Conservation (phyloP, 805 yeast species). For the Priceomyces haplophilus region DNA sequence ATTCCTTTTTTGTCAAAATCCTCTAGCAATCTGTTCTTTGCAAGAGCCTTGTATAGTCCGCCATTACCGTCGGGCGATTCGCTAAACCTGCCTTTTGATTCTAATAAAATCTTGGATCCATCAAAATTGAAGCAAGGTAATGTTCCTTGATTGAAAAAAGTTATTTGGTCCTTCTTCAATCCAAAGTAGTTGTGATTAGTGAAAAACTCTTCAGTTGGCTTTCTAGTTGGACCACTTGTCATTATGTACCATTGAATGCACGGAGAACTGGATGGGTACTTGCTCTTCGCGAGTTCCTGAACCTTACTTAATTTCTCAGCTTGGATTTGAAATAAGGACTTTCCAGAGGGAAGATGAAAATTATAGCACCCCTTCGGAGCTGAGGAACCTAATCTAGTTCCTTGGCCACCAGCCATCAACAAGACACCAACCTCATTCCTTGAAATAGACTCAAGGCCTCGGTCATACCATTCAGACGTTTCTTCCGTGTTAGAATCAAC, state of each 20-base stretch:
- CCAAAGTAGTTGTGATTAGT: constrained; percentile 66
- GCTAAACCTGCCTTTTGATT: constrained; percentile 52
- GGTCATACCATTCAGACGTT: constrained; percentile 36
- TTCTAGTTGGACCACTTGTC: constrained; percentile 89
- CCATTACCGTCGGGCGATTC: constrained; percentile 99
- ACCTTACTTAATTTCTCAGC: constrained; percentile 76
- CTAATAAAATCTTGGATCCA: constrained; percentile 69
- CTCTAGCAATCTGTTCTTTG: constrained; percentile 57
- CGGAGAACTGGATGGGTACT: constrained; percentile 23
- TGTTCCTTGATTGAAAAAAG: constrained; percentile 91
- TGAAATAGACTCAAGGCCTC: constrained; percentile 69
- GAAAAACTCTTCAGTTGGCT: constrained; percentile 72
- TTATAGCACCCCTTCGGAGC: constrained; percentile 94
- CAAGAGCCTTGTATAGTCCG: constrained; percentile 85
- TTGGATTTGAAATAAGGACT: constrained; percentile 87
- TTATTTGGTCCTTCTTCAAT: constrained; percentile 52
- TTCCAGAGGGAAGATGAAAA: constrained; percentile 78
- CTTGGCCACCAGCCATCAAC: constrained; percentile 98
- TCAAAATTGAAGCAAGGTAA: constrained; percentile 78
- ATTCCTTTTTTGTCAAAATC: constrained; percentile 69
- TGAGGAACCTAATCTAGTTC: constrained; percentile 87
- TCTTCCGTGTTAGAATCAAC: constrained; percentile 39
- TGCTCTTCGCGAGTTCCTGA: constrained; percentile 49
- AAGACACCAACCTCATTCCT: constrained; percentile 80
- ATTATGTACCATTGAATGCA: constrained; percentile 82